Percentiles rank a stretch among this genome's conserved stretches.
Conservation (phyloP, 1,284 basidiomycete species). For the Sphagnurus paluster region DNA sequence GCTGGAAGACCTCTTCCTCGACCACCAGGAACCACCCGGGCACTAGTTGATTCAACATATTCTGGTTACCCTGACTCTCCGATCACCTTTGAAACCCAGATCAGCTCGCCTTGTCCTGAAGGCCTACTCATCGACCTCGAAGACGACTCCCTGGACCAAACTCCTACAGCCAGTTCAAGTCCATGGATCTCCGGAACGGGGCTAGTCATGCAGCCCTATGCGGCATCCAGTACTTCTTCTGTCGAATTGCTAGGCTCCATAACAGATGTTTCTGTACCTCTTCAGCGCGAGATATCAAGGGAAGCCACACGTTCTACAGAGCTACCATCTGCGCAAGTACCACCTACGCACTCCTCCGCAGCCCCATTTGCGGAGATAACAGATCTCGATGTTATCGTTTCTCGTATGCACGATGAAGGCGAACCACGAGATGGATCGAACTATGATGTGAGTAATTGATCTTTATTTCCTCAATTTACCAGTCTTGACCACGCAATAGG, state of each 20-base stretch:
- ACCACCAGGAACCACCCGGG: slow-evolving; percentile 29
- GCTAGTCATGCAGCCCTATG: slow-evolving; percentile 3
- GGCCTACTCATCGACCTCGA: slow-evolving; percentile 47
- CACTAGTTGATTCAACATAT: slow-evolving; percentile 36
- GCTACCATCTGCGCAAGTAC: slow-evolving; percentile 6
- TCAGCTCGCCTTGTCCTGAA: slow-evolving; percentile 33
- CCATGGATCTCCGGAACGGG: neutral
- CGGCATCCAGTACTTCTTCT: slow-evolving; percentile 18
- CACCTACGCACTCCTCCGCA: neutral
- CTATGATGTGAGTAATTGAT: slow-evolving; percentile 53
- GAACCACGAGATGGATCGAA: slow-evolving; percentile 44
- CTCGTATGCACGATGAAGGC: slow-evolving; percentile 43
- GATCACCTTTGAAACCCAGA: slow-evolving; percentile 11
- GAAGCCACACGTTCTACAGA: neutral
- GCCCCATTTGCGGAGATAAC: slow-evolving; percentile 45
- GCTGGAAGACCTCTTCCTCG: slow-evolving; percentile 40
- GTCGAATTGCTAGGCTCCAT: slow-evolving; percentile 17
- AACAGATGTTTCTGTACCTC: slow-evolving; percentile 5
- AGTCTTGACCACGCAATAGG: slow-evolving; percentile 34
- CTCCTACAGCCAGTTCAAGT: neutral
- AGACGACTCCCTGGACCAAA: slow-evolving; percentile 22
- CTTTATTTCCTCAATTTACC: slow-evolving; percentile 3
- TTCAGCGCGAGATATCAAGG: slow-evolving; percentile 4
- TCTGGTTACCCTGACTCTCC: slow-evolving; percentile 20
- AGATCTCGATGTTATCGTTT: slow-evolving; percentile 61